Base-by-base conservation (phyloP, 2,329 filamentous ascomycete genomes). In the Cryphonectria naterciae region DNA sequence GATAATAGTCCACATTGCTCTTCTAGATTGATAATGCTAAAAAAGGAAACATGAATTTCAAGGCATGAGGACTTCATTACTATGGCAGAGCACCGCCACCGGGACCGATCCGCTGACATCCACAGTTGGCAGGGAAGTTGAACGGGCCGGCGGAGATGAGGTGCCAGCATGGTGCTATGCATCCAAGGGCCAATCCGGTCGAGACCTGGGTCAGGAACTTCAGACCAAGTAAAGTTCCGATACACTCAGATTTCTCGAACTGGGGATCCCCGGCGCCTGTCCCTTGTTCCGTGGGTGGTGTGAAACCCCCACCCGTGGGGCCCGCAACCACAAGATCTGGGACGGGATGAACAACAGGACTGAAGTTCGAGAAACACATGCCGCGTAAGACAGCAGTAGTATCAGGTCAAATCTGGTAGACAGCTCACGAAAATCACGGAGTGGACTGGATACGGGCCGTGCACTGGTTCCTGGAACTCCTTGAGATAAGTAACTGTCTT, bases 31-130 rank as follows among this genome's bases (percentile, higher is more conserved):
- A 35, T 43, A 54, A n/a, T 67, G 32, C 65, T 67, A 67, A 67
- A 67, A 65, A 58, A 54, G 52, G 65, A 46, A 65, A 8, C 25
- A 54, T 58, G 60, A 65, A 17, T 35, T 49, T 41, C 61, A 71
- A 65, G 69, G 60, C 69, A 68, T 71, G 56, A 68, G 46, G 61
- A 65, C 61, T 67, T 68, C 49, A 71, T 71, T 67, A 58, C 28
- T 19, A 32, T 32, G 10, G 54, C 15, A 66, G 52, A 69, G 63
- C 68, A 67, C 35, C 65, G 68, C 68, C 69, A 65, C 67, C 68
- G 60, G 41, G 63, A 58, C 39, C 60, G 66, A 71, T 66, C 69
- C 69, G 69, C 69, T 65, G 46, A 58, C 69, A 63, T 70, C 69
- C 67, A 70, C 65, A 58, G 28, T 28, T 35, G 25, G 65, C 35